Conservation (phyloP, 768 basidiomycete genomes). For the Termitomyces sp. region DNA sequence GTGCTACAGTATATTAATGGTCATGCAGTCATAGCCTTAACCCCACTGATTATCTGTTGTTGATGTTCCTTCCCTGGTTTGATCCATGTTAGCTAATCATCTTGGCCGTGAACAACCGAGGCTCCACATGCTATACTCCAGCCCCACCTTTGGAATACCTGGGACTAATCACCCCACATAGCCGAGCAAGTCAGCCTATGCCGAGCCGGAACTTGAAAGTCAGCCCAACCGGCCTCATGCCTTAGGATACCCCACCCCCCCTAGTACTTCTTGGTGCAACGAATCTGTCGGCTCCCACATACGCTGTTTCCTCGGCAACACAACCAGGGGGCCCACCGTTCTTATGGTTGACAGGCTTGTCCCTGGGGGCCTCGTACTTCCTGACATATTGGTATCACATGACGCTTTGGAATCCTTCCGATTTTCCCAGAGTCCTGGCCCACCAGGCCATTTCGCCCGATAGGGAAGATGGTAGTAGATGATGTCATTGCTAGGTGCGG, state of each 20-base stretch:
- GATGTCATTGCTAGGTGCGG: background rate
- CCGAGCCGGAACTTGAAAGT: background rate
- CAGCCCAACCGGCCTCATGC: background rate
- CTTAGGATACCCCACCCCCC: background rate
- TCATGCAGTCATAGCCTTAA: no score
- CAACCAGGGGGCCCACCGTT: no score
- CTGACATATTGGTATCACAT: background rate
- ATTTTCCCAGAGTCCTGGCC: background rate
- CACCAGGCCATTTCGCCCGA: background rate
- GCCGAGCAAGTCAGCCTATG: background rate
- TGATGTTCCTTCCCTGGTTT: background rate
- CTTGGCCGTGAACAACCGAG: no score
- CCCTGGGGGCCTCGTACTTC: background rate
- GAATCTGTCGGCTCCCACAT: no score
- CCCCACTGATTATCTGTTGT: background rate
- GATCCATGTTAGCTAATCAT: background rate
- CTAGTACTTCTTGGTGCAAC: background rate
- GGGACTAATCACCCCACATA: background rate
- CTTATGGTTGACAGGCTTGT: no score
- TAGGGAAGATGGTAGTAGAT: background rate
- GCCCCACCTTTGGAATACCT: background rate
- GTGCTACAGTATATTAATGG: no score
- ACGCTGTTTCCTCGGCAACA: no score
- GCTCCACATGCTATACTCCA: no score
- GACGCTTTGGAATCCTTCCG: background rate